Base-by-base conservation (phyloP, 768 basidiomycete species). In the Mycena crocata region DNA sequence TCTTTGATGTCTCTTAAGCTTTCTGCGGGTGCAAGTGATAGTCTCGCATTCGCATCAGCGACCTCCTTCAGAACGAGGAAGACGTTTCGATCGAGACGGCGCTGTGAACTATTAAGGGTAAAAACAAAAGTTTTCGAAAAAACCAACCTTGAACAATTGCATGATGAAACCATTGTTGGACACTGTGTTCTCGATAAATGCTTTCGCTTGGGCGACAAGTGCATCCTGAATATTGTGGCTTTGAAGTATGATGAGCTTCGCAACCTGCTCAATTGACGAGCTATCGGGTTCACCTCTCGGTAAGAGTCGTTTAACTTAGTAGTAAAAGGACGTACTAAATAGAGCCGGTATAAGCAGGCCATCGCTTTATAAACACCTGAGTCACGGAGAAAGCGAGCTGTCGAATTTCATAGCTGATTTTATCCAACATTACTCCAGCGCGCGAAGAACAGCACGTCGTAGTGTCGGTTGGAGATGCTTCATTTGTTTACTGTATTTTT, bases 321-420 rank as follows among this genome's bases (percentile, higher is more conserved):
- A 54, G 57, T n/a, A 42, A 28, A 44, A 52, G 28, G 45, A 31
- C n/a, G 77, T 72, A 89, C 90, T 85, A 82, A 21, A 91, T 80
- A 42, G 83, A 79, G 28, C 87, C 85, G 60, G 86, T 82, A 39
- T 87, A 79, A 10, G 79, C 75, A 35, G 87, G 83, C 79, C 88
- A 91, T 66, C 84, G 79, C 67, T 87, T 89, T 64, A 92, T 84
- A 66, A 88, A 90, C 5, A 87, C 85, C 62, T 90, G 89, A 23
- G 84, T 81, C 12, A 85, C 83, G 3, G 90, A 87, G 46, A 94
- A 74, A 21, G 87, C 83, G 10, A 93, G 77, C 67, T 91, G 90
- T 10, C 90, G 87, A 31, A 91, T 70, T 71, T 93, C 92, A 56
- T 90, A 89, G 72, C 86, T 89, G 52, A 90, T 76, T 39, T 90